These are phyloP conservation scores for Scedosporium aurantiacum DNA, from an alignment of 2,329 filamentous ascomycete species.

Conservation along the genomic window DNA sequence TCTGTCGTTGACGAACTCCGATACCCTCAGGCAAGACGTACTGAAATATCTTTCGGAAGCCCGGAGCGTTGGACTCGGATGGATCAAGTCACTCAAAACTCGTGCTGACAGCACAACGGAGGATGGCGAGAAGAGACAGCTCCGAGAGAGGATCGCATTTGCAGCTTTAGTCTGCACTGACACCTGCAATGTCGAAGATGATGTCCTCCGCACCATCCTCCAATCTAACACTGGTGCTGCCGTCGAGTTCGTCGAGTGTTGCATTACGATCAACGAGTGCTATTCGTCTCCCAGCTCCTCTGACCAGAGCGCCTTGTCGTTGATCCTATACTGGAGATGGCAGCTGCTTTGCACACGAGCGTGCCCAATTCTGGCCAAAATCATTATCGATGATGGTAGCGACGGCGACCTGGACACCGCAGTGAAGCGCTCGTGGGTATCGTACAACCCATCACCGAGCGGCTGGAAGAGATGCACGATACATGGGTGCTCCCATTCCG, in stretches of 20 bases:
- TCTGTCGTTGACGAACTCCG: constrained; percentile 24
- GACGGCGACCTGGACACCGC: not conserved
- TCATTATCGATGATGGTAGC: not conserved
- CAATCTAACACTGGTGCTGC: constrained; percentile 9
- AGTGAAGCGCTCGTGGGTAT: not conserved
- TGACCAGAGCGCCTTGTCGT: constrained; percentile 7
- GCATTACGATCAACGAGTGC: constrained; percentile 23
- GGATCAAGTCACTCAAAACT: constrained; percentile 23
- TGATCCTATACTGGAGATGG: constrained; percentile 16
- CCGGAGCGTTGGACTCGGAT: constrained; percentile 25
- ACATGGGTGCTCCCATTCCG: not conserved
- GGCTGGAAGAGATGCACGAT: not conserved
- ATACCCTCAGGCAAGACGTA: constrained; percentile 14
- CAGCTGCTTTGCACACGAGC: constrained; percentile 13
- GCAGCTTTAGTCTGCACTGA: constrained; percentile 23
- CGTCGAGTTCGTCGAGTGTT: constrained; percentile 22
- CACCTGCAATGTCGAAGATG: constrained; percentile 32
- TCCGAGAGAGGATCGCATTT: constrained; percentile 14
- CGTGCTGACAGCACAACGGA: constrained; percentile 15
- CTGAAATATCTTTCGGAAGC: constrained; percentile 19
- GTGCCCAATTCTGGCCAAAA: constrained; percentile 10
- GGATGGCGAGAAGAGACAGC: constrained; percentile 16
- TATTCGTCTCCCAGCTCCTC: not conserved
- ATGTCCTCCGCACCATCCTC: constrained; percentile 17
- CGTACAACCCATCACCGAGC: not conserved